Evolutionary conservation across 108 stramenopile species (phyloP).

Genomic region (Cyclotella choctawhatcheeana): DNA sequence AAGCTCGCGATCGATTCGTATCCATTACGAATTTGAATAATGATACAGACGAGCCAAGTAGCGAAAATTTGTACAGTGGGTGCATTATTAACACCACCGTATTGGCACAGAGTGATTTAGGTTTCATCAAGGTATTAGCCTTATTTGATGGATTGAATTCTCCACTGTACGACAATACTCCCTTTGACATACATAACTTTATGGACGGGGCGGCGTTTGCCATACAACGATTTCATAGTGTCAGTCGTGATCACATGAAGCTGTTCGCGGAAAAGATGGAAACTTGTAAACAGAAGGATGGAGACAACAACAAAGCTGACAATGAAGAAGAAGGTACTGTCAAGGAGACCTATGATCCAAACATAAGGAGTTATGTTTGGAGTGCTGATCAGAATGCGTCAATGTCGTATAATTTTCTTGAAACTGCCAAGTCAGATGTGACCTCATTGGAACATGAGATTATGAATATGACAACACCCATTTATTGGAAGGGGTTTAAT

Average conservation of each 20-base stretch:
- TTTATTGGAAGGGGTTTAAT: conserved; percentile 13
- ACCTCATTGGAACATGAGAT: conserved; percentile 31
- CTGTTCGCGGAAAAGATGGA: not conserved
- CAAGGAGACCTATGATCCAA: too few relatives aligned
- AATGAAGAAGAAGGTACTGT: too few relatives aligned
- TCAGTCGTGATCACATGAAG: conserved; percentile 9
- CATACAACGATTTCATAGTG: conserved; percentile 69
- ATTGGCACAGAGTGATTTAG: conserved; percentile 64
- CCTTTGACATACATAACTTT: conserved; percentile 70
- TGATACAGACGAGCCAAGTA: not conserved
- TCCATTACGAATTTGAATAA: conserved; percentile 9
- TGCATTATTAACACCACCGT: conserved; percentile 66
- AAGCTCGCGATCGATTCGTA: conserved; percentile 42
- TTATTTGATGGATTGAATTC: conserved; percentile 72
- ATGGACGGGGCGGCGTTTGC: conserved; percentile 71
- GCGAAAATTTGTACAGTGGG: conserved; percentile 34
- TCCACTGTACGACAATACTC: conserved; percentile 54
- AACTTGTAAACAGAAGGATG: too few relatives aligned
- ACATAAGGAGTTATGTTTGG: too few relatives aligned
- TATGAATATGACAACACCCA: conserved; percentile 39
- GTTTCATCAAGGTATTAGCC: conserved; percentile 60
- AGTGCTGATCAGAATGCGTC: too few relatives aligned
- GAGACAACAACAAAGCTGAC: conserved; percentile 9
- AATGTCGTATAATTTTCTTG: conserved; percentile 22
- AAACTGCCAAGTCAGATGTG: conserved; percentile 26